A percentile compares a stretch with the other conserved stretches of the same genome.
phyloP scores from a whole-genome alignment of 164 flowering plant species.

The Magnolia changhungtana region DNA sequence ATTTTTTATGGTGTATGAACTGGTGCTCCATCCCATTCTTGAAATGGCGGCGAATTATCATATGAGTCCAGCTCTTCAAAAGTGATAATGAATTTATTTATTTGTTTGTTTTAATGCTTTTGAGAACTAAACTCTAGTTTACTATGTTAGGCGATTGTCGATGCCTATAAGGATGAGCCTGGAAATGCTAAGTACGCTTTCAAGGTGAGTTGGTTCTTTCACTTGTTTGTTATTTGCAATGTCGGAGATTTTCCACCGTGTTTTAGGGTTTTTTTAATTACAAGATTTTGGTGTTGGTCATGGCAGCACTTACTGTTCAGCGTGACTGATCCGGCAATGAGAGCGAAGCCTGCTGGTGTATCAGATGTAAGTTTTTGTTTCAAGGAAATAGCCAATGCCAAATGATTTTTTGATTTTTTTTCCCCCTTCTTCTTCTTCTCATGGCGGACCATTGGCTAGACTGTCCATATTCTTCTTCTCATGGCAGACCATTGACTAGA shows the following conservation, averaged over 20 bases:
- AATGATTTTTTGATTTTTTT: too few species aligned
- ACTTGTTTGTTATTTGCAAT: background rate
- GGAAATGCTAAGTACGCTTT: constrained; percentile 87
- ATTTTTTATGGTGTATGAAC: background rate
- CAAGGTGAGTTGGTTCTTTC: constrained; percentile 50
- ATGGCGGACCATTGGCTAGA: background rate
- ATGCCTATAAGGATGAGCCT: constrained; percentile 88
- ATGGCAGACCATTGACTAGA: background rate
- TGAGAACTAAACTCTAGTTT: background rate
- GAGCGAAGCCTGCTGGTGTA: constrained; percentile 83
- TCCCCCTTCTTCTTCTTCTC: too few species aligned
- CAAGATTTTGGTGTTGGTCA: constrained; percentile 9
- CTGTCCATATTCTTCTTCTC: background rate
- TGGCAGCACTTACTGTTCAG: constrained; percentile 91
- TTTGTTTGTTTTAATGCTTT: background rate
- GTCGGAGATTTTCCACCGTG: background rate
- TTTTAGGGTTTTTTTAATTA: constrained; percentile 11
- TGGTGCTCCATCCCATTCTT: background rate
- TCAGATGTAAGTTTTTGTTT: constrained; percentile 76
- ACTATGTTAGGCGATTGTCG: constrained; percentile 66
- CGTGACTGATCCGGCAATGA: constrained; percentile 77
- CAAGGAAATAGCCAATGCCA: background rate
- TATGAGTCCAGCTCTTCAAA: too few species aligned
- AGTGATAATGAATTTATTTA: too few species aligned
- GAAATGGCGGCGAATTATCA: background rate